A percentile compares a stretch with the other conserved stretches of the same genome.
Evolutionary conservation across 1,284 basidiomycete species (phyloP).

Genomic region (Irpex rosettiformis): DNA sequence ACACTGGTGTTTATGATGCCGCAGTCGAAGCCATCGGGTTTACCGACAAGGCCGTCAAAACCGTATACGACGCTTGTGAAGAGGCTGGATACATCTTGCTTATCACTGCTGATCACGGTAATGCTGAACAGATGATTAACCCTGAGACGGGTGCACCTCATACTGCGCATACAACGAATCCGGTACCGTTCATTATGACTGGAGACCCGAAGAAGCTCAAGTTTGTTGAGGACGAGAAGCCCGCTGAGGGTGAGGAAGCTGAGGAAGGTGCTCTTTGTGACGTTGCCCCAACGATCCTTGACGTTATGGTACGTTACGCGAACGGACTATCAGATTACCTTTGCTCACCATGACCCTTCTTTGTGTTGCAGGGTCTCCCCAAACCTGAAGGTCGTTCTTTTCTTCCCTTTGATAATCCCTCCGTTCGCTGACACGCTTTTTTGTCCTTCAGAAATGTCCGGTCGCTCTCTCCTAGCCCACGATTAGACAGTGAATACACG

Average conservation of each 20-base stretch:
- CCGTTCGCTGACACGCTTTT: slow-evolving; percentile 2
- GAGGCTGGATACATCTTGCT: slow-evolving; percentile 82
- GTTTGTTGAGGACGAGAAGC: slow-evolving; percentile 45
- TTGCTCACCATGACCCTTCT: neutral
- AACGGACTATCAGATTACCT: neutral
- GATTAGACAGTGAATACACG: neutral
- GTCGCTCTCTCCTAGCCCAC: slow-evolving; percentile 44
- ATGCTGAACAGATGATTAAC: slow-evolving; percentile 91
- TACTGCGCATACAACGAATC: slow-evolving; percentile 83
- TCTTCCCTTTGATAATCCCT: neutral
- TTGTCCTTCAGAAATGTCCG: slow-evolving; percentile 47
- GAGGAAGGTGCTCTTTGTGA: slow-evolving; percentile 78
- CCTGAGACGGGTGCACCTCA: slow-evolving; percentile 79
- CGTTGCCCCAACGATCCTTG: slow-evolving; percentile 84
- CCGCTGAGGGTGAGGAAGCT: slow-evolving; percentile 44
- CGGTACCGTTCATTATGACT: slow-evolving; percentile 78
- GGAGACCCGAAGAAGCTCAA: slow-evolving; percentile 50
- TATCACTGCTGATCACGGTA: slow-evolving; percentile 91
- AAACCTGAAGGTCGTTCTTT: slow-evolving; percentile 52
- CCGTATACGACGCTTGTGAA: slow-evolving; percentile 80
- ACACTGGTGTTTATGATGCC: slow-evolving; percentile 86
- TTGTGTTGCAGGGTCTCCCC: slow-evolving; percentile 39
- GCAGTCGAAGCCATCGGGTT: slow-evolving; percentile 81
- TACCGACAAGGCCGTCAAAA: slow-evolving; percentile 84
- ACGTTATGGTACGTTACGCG: slow-evolving; percentile 51